Conservation (phyloP, 352 stramenopile species). For the Pythium graminicola region DNA sequence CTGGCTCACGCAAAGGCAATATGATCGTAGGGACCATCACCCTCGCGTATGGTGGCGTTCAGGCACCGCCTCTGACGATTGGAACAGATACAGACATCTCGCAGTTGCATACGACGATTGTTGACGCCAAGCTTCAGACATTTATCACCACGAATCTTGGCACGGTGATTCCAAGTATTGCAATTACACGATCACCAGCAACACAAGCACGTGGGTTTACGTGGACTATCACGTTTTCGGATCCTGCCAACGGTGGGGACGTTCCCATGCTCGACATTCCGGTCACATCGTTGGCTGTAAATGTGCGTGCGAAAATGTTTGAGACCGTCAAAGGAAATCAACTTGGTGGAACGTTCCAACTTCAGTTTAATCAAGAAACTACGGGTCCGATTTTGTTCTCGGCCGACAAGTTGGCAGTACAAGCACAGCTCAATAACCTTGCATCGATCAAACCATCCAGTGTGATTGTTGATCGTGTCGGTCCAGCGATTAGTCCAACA, state of each 20-base stretch:
- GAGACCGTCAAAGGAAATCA: conserved; percentile 85
- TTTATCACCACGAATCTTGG: conserved; percentile 43
- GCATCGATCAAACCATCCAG: conserved; percentile 88
- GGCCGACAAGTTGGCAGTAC: conserved; percentile 70
- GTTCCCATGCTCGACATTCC: conserved; percentile 45
- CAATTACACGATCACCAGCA: conserved; percentile 50
- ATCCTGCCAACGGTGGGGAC: conserved; percentile 72
- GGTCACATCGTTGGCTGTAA: conserved; percentile 34
- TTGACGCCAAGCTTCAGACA: conserved; percentile 30
- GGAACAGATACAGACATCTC: conserved; percentile 34
- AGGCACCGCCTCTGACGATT: conserved; percentile 31
- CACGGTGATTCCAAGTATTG: conserved; percentile 31
- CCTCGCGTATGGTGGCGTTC: conserved; percentile 42
- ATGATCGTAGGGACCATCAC: conserved; percentile 84
- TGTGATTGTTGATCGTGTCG: conserved; percentile 77
- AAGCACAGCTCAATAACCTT: conserved; percentile 90
- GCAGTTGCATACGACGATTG: conserved; percentile 21
- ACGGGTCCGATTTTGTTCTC: conserved; percentile 88
- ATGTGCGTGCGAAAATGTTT: conserved; percentile 39
- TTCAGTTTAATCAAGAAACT: conserved; percentile 92
- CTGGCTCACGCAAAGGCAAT: conserved; percentile 83
- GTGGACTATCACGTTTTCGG: conserved; percentile 72
- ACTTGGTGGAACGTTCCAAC: conserved; percentile 87
- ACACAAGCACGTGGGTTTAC: conserved; percentile 69
- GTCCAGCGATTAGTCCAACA: conserved; percentile 26